Evolutionary conservation across 257 asterid genomes (phyloP).

Genomic region (Handroanthus guayacan): DNA sequence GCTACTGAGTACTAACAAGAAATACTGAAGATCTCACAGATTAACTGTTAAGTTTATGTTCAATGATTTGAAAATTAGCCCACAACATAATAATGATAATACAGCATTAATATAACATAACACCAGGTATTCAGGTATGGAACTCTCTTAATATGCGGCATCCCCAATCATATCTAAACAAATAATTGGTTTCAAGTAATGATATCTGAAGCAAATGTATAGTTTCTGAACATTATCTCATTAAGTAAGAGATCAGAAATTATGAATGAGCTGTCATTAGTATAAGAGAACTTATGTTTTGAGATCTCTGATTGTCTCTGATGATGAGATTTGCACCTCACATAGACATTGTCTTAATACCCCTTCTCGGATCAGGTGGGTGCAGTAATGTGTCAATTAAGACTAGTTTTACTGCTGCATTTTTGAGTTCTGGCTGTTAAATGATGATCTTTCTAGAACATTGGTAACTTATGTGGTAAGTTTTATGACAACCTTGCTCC

Average conservation of each 20-base stretch:
- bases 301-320: not conserved
- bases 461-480: constrained; percentile 20
- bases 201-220: constrained; percentile 12
- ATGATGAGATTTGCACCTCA: not conserved
- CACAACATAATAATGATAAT: not conserved
- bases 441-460: constrained; percentile 16
- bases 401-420: not conserved
- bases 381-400: not conserved
- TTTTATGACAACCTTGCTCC: constrained; percentile 14
- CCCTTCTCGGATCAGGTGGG: not conserved
- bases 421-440: constrained; percentile 5
- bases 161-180: not conserved
- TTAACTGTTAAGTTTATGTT: not conserved
- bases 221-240: not conserved
- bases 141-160: not conserved
- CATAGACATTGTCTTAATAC: not conserved
- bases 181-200: not conserved
- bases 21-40: not conserved
- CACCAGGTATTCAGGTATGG: too few species aligned
- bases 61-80: not conserved
- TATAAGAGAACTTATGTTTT: not conserved
- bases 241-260: not conserved
- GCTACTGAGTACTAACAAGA: constrained; percentile 1
- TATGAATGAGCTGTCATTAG: not conserved
- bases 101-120: too few species aligned